These are phyloP conservation scores for Mucor plumbeus DNA, from an alignment of 371 early-diverging fungal genomes.

Conservation along the genomic window DNA sequence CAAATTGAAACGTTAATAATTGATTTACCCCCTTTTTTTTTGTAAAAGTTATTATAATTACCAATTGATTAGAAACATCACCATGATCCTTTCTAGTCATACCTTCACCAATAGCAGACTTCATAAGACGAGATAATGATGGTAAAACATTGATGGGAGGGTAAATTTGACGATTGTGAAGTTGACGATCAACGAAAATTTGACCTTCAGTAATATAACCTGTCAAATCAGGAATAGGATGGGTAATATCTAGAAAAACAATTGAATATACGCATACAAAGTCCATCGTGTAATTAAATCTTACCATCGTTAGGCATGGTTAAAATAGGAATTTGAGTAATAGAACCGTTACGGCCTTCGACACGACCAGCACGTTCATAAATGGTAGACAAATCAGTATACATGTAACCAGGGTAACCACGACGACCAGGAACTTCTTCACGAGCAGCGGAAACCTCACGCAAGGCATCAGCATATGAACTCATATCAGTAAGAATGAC, in stretches of 20 bases:
- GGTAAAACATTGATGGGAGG: constrained; percentile 99
- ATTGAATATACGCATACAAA: background rate
- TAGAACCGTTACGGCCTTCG: constrained; percentile 99
- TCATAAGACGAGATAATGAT: constrained; percentile 99
- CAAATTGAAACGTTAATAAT: background rate
- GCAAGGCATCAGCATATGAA: constrained; percentile 99
- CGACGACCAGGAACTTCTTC: constrained; percentile 99
- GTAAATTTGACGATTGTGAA: constrained; percentile 99
- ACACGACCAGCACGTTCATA: constrained; percentile 99
- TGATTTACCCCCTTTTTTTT: background rate
- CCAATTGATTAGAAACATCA: constrained; percentile 99
- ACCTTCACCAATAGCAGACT: constrained; percentile 99
- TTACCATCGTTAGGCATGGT: constrained; percentile 99
- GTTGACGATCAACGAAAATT: constrained; percentile 99
- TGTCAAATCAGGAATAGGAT: constrained; percentile 99
- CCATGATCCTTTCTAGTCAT: constrained; percentile 99
- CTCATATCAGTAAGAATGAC: constrained; percentile 99
- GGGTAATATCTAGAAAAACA: constrained; percentile 92
- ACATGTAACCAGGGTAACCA: constrained; percentile 99
- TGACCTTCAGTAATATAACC: constrained; percentile 99
- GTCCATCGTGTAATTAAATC: background rate
- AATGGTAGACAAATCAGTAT: constrained; percentile 99
- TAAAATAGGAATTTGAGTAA: constrained; percentile 99
- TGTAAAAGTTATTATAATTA: constrained; percentile 32
- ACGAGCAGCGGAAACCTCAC: constrained; percentile 99